Evolutionary conservation across 2,329 filamentous ascomycete genomes (phyloP), one percentile per base, ranked within the genome.

Genomic region (Fusarium robinianum): DNA sequence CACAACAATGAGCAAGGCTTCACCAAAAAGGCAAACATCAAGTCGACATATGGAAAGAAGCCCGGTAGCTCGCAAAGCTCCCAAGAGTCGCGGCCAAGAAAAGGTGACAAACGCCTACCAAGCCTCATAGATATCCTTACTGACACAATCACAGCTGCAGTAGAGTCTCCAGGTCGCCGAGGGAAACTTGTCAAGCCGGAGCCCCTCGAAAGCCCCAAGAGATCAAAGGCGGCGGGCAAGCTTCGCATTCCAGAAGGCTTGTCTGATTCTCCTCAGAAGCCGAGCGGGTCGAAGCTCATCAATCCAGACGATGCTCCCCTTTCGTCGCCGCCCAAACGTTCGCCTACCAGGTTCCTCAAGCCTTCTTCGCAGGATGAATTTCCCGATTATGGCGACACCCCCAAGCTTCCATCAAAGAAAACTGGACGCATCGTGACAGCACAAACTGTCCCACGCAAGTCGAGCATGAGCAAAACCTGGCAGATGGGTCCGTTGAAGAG

Each of bases 1-100:
- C 41, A 63, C 5, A 46, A 10, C n/a, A 29, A 58, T 18, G 18
- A 55, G n/a, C 34, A 21, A 4, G 64, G 61, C 3, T 67, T 67
- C 11, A 39, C 38, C 8, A 62, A 46, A 26, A 36, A 23, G 6
- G 44, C 25, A 14, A 44, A 24, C 1, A 24, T 48, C 27, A 67
- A 53, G 25, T 1, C 15, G 2, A 69, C 51, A 5, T 69, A 67
- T 41, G 49, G 45, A n/a, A 63, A 45, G 11, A 55, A 36, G 12
- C 31, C 21, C 7, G 27, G 40, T 12, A 51, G 46, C 15, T 65
- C 58, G 3, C 62, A 63, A 29, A 49, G 51, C 26, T 54, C 53
- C 9, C 46, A 46, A 31, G 49, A 53, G 26, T 55, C 57, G 10
- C 46, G 51, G 27, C n/a, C 41, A 14, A 53, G 48, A 12, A 54